Evolutionary conservation across 345 rosid genomes (phyloP), one percentile per base, ranked within the genome.

Genomic region (Hibiscus trionum): DNA sequence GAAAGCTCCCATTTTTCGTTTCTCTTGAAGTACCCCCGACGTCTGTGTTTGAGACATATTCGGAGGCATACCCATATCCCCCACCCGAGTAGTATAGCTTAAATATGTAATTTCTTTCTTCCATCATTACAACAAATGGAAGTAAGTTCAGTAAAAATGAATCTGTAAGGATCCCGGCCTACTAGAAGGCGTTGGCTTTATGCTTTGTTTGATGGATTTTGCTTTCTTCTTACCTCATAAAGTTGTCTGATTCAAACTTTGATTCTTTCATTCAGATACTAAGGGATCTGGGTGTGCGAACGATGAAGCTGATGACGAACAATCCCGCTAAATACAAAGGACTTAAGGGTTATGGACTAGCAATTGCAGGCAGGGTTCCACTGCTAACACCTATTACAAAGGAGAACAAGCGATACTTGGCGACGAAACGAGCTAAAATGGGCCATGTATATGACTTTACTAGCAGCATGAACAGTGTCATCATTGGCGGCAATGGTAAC

Each of bases 281-380:
- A 4, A 81, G 86, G 67, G 97, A 86, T 70, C 78, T 93, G 47
- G 97, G 98, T 0, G 96, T 93, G 17, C 78, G 93, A 78, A 91
- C 93, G 0, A 93, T 93, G 96, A 89, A 78, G 82, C 75, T 89
- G 80, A 91, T 93, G 98, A 91, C 96, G 1, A 93, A 93, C 85
- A 89, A 93, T 73, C 98, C 97, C 0, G 86, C 93, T 0, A 92
- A 92, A 81, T 92, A 87, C 61, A 73, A 81, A 11, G 98, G 98
- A 21, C 82, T 93, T 58, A 86, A 88, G 77, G 96, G 97, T 52
- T 91, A 93, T 64, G 97, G 97, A 37, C 60, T 91, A 78, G 66
- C 90, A 4, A 75, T 93, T 74, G 83, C 81, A n/a, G 91, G 90
- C 17, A 83, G 97, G 72, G 90, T 93, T 58, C 96, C 98, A 7